Evolutionary conservation across 768 basidiomycete genomes (phyloP).

Genomic region (Boletus insuetus): DNA sequence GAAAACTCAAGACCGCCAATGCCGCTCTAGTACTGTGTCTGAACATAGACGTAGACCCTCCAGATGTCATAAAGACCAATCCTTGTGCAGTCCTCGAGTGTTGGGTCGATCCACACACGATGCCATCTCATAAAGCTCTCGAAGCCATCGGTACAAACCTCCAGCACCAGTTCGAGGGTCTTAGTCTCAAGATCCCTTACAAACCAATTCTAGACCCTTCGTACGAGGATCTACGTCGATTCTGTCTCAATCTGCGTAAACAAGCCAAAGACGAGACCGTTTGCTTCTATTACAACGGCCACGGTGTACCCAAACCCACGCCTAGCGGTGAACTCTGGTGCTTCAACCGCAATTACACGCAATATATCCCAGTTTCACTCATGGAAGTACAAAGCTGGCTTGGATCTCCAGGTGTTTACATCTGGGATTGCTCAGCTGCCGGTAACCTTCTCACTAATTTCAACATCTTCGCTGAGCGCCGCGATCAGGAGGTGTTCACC

Average conservation of each 20-base stretch:
- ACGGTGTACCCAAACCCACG: constrained; percentile 96
- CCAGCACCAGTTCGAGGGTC: constrained; percentile 92
- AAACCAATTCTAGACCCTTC: constrained; percentile 95
- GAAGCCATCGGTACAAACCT: constrained; percentile 92
- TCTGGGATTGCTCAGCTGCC: constrained; percentile 99
- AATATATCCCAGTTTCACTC: constrained; percentile 96
- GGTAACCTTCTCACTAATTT: constrained; percentile 92
- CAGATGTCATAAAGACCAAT: constrained; percentile 95
- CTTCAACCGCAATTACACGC: constrained; percentile 95
- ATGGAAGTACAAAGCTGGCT: constrained; percentile 93
- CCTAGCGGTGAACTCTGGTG: constrained; percentile 97
- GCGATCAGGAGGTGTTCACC: constrained; percentile 64
- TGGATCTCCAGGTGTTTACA: constrained; percentile 92
- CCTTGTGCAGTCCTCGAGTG: constrained; percentile 94
- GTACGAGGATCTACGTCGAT: constrained; percentile 87
- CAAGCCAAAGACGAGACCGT: constrained; percentile 92
- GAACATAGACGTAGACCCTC: constrained; percentile 97
- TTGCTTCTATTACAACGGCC: constrained; percentile 97
- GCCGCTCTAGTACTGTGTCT: constrained; percentile 89
- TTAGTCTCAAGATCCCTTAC: constrained; percentile 91
- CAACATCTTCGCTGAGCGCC: constrained; percentile 70
- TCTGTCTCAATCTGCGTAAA: constrained; percentile 79
- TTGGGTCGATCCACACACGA: constrained; percentile 94
- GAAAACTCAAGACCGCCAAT: constrained; percentile 87
- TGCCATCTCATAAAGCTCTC: constrained; percentile 90